Conservation (phyloP, 352 stramenopile species). For the Globisporangium mamillatum region DNA sequence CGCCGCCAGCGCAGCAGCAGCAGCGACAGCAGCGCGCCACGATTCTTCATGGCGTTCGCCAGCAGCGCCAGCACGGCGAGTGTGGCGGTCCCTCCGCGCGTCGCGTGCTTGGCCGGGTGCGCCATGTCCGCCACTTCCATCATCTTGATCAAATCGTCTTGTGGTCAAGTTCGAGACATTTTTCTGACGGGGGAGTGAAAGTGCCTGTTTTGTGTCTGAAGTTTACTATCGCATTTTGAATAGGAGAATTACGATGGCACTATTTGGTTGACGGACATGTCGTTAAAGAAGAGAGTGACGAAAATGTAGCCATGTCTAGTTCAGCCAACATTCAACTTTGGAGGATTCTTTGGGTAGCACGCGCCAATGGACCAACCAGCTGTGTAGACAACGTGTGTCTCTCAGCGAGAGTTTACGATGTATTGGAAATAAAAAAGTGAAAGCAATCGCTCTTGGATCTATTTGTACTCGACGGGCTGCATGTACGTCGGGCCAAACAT, state of each 20-base stretch:
- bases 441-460: neutral
- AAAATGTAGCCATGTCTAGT: slow-evolving; percentile 1
- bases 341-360: neutral
- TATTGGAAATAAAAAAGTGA: neutral
- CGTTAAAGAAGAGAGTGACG: neutral
- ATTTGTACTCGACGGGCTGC: neutral
- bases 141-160: neutral
- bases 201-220: neutral
- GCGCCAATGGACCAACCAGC: too few relatives aligned
- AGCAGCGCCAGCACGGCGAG: slow-evolving; percentile 16
- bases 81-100: slow-evolving; percentile 10
- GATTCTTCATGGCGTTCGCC: slow-evolving; percentile 18
- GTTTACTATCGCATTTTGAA: neutral
- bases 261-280: neutral
- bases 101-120: slow-evolving; percentile 8
- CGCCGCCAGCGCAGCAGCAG: slow-evolving; percentile 16
- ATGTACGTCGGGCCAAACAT: slow-evolving; percentile 24
- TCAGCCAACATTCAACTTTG: too few relatives aligned
- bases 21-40: slow-evolving; percentile 7
- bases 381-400: too few relatives aligned
- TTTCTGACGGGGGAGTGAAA: neutral
- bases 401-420: neutral
- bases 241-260: neutral
- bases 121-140: neutral
- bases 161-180: neutral